These are phyloP conservation scores for Stromatinia cepivora DNA, from an alignment of 2,329 filamentous ascomycete species.

Conservation along the genomic window DNA sequence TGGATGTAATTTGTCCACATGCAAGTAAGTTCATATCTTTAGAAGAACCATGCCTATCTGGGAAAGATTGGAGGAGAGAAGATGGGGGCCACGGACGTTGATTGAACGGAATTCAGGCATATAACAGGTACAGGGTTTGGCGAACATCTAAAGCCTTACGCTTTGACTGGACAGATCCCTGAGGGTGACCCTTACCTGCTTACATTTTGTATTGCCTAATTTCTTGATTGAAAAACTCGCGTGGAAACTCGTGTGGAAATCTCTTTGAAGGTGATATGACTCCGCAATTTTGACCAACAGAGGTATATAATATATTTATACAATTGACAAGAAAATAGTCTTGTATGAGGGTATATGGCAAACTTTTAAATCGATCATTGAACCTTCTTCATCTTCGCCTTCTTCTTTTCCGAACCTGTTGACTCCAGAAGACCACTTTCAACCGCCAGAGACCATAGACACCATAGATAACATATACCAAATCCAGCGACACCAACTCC, in stretches of 20 bases:
- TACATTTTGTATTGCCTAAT: slow-evolving; percentile 20
- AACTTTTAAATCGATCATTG: slow-evolving; percentile 34
- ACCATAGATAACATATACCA: slow-evolving; percentile 87
- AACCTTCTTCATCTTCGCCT: slow-evolving; percentile 31
- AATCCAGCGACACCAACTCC: slow-evolving; percentile 84
- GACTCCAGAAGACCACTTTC: slow-evolving; percentile 49
- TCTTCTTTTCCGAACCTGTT: slow-evolving; percentile 31
- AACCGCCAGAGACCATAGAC: slow-evolving; percentile 64
- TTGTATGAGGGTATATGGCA: slow-evolving; percentile 34
- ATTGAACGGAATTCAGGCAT: slow-evolving; percentile 1
- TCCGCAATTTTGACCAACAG: neutral
- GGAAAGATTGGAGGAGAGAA: slow-evolving; percentile 1
- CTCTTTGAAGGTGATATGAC: neutral
- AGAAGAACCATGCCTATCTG: neutral
- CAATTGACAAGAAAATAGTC: slow-evolving; percentile 14
- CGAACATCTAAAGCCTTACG: slow-evolving; percentile 16
- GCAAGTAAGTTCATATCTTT: slow-evolving; percentile 6
- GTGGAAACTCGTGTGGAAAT: neutral
- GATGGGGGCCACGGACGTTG: slow-evolving; percentile 13
- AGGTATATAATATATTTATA: slow-evolving; percentile 10
- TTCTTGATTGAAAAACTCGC: neutral
- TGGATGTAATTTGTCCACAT: slow-evolving; percentile 2
- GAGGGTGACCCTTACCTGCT: slow-evolving; percentile 1
- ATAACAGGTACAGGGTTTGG: neutral
- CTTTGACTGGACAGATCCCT: slow-evolving; percentile 11